phyloP scores from a whole-genome alignment of 768 basidiomycete genomes.

The Cystobasidium onofrii region DNA sequence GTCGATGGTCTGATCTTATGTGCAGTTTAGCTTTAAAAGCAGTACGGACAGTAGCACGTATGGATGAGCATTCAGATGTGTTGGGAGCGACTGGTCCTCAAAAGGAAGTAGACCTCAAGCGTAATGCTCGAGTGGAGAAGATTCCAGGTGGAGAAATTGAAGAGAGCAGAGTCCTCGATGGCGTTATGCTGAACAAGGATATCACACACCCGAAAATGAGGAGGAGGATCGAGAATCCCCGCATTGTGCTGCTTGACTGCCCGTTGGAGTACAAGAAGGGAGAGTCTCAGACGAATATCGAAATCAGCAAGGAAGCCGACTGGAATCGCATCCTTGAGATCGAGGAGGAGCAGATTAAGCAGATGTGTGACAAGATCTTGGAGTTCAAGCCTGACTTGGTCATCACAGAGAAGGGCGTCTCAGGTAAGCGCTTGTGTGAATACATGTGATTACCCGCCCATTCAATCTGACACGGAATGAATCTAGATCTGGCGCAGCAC shows the following conservation, averaged over 20 bases:
- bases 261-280: conserved; percentile 99
- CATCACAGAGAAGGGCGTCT: conserved; percentile 96
- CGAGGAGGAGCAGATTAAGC: conserved; percentile 93
- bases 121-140: conserved; percentile 95
- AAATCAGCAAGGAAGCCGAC: conserved; percentile 85
- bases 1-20: conserved; percentile 95
- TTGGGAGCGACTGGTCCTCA: conserved; percentile 76
- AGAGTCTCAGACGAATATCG: conserved; percentile 96
- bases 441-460: too few relatives aligned
- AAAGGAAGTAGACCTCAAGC: conserved; percentile 93
- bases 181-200: conserved; percentile 98
- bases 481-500: conserved; percentile 80
- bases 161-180: conserved; percentile 71
- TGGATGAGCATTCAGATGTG: conserved; percentile 86
- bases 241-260: conserved; percentile 73
- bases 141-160: conserved; percentile 97
- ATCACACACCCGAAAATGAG: conserved; percentile 97
- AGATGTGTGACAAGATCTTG: conserved; percentile 69
- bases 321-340: conserved; percentile 82
- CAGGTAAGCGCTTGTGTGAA: conserved; percentile 56
- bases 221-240: conserved; percentile 74
- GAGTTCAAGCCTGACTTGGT: conserved; percentile 92
- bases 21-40: conserved; percentile 87
- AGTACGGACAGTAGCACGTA: conserved; percentile 76
- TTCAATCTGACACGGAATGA: too few relatives aligned